Evolutionary conservation across 345 rosid genomes (phyloP), one percentile per base, ranked within the genome.

Genomic region (Xanthoceras sorbifolium): DNA sequence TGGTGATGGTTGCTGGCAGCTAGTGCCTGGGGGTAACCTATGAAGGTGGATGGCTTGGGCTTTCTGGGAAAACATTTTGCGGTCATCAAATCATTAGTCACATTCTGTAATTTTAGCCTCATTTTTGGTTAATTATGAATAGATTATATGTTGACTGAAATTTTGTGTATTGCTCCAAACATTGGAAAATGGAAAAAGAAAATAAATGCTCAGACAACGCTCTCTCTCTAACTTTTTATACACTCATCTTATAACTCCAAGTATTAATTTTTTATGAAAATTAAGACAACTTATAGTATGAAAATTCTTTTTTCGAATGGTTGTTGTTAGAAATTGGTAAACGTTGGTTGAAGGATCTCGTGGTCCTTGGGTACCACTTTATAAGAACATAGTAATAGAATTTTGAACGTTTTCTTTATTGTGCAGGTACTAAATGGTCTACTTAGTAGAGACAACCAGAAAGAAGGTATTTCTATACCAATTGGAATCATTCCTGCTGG

Each of bases 401-500:
- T 29, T 26, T 40, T 17, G 76, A 26, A 50, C 10, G 6, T 57
- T 57, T 65, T 34, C 4, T 18, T 15, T 44, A 40, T 0, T 78
- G 72, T 84, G 48, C 86, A 96, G 98, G 99, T 93, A 84, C 87
- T 96, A 71, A 93, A 96, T 88, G 99, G 99, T 32, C 82, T 93
- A 63, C 99, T 93, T 74, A 70, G 81, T 72, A 89, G 99, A 84
- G 92, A 87, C 75, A 96, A 93, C 84, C 97, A 87, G 81, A 93
- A 93, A 82, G 99, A 96, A 87, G 98, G 99, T 76, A 92, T 96
- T 81, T 92, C 98, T 68, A 92, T 96, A 81, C 99, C 98, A n/a
- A 88, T 96, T 85, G 99, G 99, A 79, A 93, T 96, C 73, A 93
- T 93, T 80, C 99, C 99, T 52, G 99, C 98, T 75, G 99, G 99